Evolutionary conservation across 2,329 filamentous ascomycete species (phyloP).

Genomic region (Byssothecium circinans): DNA sequence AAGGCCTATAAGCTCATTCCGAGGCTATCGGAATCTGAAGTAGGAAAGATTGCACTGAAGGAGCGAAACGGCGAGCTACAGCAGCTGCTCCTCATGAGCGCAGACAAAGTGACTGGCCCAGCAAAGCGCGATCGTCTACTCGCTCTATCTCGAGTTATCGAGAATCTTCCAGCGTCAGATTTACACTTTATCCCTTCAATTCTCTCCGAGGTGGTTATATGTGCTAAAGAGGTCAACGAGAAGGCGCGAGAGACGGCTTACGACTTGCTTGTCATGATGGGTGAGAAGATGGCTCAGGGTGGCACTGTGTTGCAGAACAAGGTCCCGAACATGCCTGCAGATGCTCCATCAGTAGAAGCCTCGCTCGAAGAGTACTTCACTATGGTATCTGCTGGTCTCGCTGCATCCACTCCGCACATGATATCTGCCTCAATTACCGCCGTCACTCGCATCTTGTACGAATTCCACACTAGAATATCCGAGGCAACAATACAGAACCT

Average conservation of each 20-base stretch:
- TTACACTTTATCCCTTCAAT: conserved; percentile 93
- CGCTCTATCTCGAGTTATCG: conserved; percentile 78
- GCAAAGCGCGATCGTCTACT: conserved; percentile 83
- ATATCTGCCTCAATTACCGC: conserved; percentile 96
- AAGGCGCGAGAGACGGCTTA: conserved; percentile 88
- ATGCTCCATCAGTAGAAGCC: conserved; percentile 75
- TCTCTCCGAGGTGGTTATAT: conserved; percentile 91
- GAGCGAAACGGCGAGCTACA: conserved; percentile 80
- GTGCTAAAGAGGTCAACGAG: conserved; percentile 97
- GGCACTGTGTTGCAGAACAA: conserved; percentile 81
- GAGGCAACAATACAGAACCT: conserved; percentile 75
- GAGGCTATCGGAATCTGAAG: conserved; percentile 78
- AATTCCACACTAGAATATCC: conserved; percentile 75
- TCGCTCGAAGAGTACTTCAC: conserved; percentile 95
- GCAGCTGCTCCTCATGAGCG: conserved; percentile 73
- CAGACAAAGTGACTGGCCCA: conserved; percentile 83
- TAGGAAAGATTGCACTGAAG: conserved; percentile 72
- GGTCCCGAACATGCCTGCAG: conserved; percentile 80
- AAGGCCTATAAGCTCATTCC: conserved; percentile 99
- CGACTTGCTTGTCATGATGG: conserved; percentile 85
- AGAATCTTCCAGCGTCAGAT: conserved; percentile 73
- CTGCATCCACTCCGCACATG: conserved; percentile 93
- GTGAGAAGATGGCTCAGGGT: conserved; percentile 75
- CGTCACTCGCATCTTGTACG: conserved; percentile 87
- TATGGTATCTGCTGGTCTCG: conserved; percentile 95